Conservation (phyloP, 2,329 filamentous ascomycete species). For the Monosporascus sp. region DNA sequence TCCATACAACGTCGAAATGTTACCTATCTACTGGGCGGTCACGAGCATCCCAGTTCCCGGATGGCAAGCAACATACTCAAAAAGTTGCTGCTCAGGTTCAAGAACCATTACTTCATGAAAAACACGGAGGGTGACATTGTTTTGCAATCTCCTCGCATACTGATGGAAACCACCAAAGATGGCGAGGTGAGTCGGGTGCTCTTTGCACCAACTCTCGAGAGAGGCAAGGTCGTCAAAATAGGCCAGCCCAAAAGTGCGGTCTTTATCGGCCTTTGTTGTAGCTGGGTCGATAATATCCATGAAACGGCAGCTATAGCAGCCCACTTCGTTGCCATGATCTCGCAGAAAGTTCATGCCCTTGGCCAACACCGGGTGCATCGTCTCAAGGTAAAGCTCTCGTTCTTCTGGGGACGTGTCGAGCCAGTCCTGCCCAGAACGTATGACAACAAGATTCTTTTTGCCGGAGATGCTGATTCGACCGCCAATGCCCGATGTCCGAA, state of each 20-base stretch:
- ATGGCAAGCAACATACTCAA: constrained; percentile 39
- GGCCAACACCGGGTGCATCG: constrained; percentile 39
- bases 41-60: constrained; percentile 27
- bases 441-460: constrained; percentile 35
- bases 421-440: constrained; percentile 43
- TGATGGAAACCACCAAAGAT: constrained; percentile 35
- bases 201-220: constrained; percentile 34
- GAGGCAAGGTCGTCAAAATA: constrained; percentile 36
- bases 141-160: constrained; percentile 32
- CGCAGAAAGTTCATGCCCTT: constrained; percentile 40
- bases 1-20: too few relatives aligned
- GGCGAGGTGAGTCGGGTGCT: constrained; percentile 33
- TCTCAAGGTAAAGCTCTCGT: constrained; percentile 36
- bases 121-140: constrained; percentile 30
- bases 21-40: not conserved
- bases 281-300: constrained; percentile 34
- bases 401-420: constrained; percentile 33
- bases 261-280: constrained; percentile 16
- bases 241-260: constrained; percentile 36
- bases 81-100: constrained; percentile 32
- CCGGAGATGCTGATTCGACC: constrained; percentile 26
- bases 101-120: constrained; percentile 38
- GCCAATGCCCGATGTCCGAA: not conserved
- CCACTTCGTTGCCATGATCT: constrained; percentile 36
- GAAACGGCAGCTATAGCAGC: constrained; percentile 38